These are phyloP conservation scores for Agaricales sp. DNA, from an alignment of 1,284 basidiomycete genomes.

Conservation along the genomic window DNA sequence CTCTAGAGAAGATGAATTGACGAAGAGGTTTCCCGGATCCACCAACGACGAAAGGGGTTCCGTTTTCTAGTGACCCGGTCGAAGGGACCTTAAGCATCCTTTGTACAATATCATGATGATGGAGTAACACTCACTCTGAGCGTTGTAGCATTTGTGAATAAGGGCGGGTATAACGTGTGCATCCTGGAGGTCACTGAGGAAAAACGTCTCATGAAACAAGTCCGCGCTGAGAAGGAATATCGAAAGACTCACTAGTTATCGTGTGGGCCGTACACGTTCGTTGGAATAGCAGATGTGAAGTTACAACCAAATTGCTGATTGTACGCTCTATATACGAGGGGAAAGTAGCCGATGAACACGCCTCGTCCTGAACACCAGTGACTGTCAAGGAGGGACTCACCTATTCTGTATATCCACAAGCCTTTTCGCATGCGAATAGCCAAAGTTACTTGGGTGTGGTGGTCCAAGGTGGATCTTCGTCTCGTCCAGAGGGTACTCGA, in stretches of 20 bases:
- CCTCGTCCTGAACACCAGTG: neutral
- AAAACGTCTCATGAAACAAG: slow-evolving; percentile 5
- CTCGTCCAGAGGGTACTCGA: slow-evolving; percentile 83
- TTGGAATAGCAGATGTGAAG: slow-evolving; percentile 89
- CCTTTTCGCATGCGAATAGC: slow-evolving; percentile 88
- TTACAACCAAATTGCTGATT: slow-evolving; percentile 84
- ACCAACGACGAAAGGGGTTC: slow-evolving; percentile 71
- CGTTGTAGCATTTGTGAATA: slow-evolving; percentile 82
- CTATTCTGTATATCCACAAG: slow-evolving; percentile 89
- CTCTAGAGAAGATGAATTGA: slow-evolving; percentile 91
- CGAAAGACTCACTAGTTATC: slow-evolving; percentile 58
- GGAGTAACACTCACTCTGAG: slow-evolving; percentile 51
- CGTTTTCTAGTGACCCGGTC: slow-evolving; percentile 41
- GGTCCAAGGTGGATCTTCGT: slow-evolving; percentile 80
- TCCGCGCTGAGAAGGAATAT: neutral
- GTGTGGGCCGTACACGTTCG: slow-evolving; percentile 81
- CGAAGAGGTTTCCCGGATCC: slow-evolving; percentile 83
- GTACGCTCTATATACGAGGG: slow-evolving; percentile 55
- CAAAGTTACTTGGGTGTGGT: slow-evolving; percentile 85
- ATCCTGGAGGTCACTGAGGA: slow-evolving; percentile 67
- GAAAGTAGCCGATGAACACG: slow-evolving; percentile 1
- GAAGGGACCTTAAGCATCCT: too few relatives aligned
- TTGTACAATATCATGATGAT: slow-evolving; percentile 4
- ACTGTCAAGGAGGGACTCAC: slow-evolving; percentile 37
- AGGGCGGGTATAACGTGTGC: slow-evolving; percentile 87